Evolutionary conservation across 177 flowering plant species (phyloP).

Genomic region (Vitis hybrid): DNA sequence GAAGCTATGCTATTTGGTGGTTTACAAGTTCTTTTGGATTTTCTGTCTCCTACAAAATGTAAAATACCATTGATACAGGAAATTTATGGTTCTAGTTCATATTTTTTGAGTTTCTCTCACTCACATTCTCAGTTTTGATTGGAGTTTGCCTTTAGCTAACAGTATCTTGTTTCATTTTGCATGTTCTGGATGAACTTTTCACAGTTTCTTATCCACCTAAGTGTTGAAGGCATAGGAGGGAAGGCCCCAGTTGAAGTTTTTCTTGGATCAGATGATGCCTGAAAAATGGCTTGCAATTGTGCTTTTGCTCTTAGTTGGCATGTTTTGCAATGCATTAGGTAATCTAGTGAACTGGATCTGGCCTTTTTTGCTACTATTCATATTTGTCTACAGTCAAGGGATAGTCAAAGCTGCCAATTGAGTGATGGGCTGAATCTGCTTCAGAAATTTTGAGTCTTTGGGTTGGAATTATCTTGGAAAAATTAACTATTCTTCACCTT

Average conservation of each 20-base stretch:
- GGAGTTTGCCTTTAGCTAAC: background rate
- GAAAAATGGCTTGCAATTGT: conserved; percentile 27
- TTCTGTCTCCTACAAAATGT: background rate
- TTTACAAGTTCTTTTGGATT: background rate
- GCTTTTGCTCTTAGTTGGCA: conserved; percentile 25
- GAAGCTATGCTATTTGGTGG: background rate
- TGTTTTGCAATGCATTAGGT: conserved; percentile 29
- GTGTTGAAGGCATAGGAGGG: conserved; percentile 1
- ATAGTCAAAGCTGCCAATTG: no score
- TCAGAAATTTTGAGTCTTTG: no score
- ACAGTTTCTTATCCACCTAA: background rate
- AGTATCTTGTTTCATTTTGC: background rate
- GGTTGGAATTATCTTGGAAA: no score
- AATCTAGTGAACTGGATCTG: background rate
- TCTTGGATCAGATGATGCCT: conserved; percentile 27
- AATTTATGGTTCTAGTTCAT: background rate
- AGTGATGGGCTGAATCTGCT: no score
- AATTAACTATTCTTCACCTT: no score
- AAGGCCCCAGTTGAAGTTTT: conserved; percentile 3
- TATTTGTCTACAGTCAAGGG: no score
- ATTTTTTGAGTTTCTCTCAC: background rate
- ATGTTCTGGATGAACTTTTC: conserved; percentile 6
- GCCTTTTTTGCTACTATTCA: background rate
- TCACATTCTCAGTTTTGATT: background rate
- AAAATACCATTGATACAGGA: background rate